These are phyloP conservation scores for Gliomastix tumulicola DNA, from an alignment of 2,329 filamentous ascomycete species.

Conservation along the genomic window DNA sequence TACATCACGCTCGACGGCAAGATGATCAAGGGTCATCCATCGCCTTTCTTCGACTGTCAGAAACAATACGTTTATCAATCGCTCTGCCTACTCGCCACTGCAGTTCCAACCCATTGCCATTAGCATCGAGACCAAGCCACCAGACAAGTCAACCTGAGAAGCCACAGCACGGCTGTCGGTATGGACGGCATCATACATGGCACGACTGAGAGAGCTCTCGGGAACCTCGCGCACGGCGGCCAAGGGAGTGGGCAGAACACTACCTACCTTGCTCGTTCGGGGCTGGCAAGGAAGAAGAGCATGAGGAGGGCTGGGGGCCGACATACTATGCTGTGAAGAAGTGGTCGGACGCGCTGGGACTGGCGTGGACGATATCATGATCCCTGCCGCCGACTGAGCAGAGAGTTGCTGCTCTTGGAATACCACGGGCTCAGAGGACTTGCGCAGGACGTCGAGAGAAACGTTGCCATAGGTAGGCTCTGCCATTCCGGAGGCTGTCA, in stretches of 20 bases:
- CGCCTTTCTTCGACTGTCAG: no score
- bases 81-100: background rate
- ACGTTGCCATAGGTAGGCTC: no score
- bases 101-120: background rate
- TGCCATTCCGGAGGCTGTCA: no score
- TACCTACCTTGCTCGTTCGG: background rate
- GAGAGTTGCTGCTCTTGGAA: no score
- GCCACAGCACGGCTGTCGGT: background rate
- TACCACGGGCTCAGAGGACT: no score
- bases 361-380: no score
- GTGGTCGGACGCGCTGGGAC: no score
- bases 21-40: background rate
- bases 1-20: background rate
- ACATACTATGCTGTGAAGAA: no score
- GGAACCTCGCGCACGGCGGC: background rate
- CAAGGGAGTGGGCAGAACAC: background rate
- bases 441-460: no score
- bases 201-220: background rate
- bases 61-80: background rate
- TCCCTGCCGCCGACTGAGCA: no score
- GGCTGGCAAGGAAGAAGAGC: background rate
- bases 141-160: background rate
- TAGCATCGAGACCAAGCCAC: background rate
- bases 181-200: background rate
- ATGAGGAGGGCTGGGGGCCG: no score